Conservation (phyloP, 257 asterid genomes). For the Nicotiana noctiflora region DNA sequence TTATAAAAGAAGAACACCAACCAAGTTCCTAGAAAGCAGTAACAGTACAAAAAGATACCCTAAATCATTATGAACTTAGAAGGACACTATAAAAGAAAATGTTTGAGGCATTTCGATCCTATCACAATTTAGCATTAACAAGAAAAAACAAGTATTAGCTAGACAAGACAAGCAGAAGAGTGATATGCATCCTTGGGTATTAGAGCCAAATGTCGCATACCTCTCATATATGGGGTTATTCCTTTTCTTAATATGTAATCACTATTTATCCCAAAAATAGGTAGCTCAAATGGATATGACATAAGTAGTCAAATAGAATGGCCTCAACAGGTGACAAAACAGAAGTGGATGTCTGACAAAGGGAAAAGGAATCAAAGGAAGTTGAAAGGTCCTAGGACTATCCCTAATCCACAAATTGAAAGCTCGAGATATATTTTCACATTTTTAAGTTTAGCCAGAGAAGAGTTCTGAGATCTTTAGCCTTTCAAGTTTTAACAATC, state of each 20-base stretch:
- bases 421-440: background rate
- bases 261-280: background rate
- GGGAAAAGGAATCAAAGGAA: background rate
- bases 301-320: background rate
- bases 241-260: background rate
- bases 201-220: background rate
- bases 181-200: background rate
- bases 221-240: background rate
- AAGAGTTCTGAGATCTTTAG: constrained; percentile 7
- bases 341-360: background rate
- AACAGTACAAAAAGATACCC: background rate
- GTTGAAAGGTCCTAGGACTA: background rate
- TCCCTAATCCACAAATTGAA: background rate
- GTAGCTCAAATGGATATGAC: background rate
- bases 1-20: constrained; percentile 3
- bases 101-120: background rate
- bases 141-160: background rate
- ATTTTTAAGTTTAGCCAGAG: background rate
- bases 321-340: background rate
- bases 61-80: background rate
- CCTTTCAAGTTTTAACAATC: background rate
- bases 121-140: background rate
- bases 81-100: background rate
- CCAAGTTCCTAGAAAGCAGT: background rate
- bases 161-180: background rate